phyloP scores from a whole-genome alignment of 257 asterid species.

The Solanum acaule region DNA sequence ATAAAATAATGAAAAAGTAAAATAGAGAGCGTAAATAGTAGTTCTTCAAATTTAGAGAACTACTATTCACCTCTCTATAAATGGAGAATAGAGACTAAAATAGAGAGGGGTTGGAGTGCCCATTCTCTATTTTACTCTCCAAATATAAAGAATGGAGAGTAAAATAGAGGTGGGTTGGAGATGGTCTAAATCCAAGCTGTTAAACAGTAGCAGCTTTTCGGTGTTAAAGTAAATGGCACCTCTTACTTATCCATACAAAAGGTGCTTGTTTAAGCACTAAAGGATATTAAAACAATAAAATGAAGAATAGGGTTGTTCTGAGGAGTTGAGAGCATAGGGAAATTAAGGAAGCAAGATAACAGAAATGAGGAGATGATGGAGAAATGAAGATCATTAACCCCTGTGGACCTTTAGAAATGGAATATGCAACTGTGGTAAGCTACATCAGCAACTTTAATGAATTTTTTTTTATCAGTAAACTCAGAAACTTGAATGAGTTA shows the following conservation, averaged over 20 bases:
- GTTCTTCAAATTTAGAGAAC: too few species aligned
- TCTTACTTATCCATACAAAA: neutral
- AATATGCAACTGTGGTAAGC: neutral
- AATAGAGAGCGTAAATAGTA: too few species aligned
- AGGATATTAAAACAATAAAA: neutral
- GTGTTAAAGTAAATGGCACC: neutral
- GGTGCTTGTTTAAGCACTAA: neutral
- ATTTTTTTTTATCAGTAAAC: neutral
- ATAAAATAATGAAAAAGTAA: too few species aligned
- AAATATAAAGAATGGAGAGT: too few species aligned
- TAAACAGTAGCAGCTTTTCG: neutral
- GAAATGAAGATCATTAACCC: neutral
- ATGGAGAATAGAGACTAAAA: too few species aligned
- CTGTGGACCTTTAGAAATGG: neutral
- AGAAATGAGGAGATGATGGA: neutral
- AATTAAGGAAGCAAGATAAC: neutral
- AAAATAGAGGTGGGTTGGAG: too few species aligned
- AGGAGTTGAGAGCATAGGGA: neutral
- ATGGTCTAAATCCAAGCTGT: neutral
- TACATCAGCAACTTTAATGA: neutral
- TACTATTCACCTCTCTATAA: too few species aligned
- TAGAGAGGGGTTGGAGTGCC: too few species aligned
- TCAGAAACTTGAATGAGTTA: neutral
- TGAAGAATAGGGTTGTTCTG: neutral
- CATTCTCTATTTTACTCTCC: too few species aligned